Evolutionary conservation across 2,329 filamentous ascomycete genomes (phyloP), one percentile per base, ranked within the genome.

Genomic region (Teratosphaeria epicoccoides): DNA sequence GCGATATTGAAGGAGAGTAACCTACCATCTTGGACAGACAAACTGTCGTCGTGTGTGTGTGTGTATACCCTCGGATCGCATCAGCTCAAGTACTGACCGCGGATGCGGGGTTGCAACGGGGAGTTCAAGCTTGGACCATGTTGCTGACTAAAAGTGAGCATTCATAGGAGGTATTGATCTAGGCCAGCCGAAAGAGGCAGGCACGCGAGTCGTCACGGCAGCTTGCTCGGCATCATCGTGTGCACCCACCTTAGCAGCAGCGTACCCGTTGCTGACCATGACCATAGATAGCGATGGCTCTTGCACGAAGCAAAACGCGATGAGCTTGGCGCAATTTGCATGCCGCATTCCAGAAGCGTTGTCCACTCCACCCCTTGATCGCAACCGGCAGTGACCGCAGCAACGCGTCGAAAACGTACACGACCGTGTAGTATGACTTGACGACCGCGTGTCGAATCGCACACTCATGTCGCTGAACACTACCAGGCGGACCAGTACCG

Each of bases 341-440:
- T 28, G 26, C 10, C 51, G 53, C 59, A 62, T 63, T 61, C 61
- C 59, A 58, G 49, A 46, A 24, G 49, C 54, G 51, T 55, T 51
- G 51, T 56, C 48, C 22, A 37, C 37, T 12, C 23, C 12, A 23
- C 17, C 24, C 46, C 46, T 26, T 26, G 24, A 29, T 26, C 24
- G 17, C 46, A 24, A 46, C 43, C 23, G 23, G 43, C 43, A 26
- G 22, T 43, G 40, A n/a, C 22, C 23, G 14, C 17, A 10, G 24
- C 17, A 10, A 46, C 14, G 44, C 44, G 20, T 23, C 7, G 24
- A 20, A 20, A 24, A 24, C 23, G 6, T 20, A 9, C 23, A 46
- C 20, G 24, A 29, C 24, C 24, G 14, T 29, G 17, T 22, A 28
- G 24, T 6, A 28, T 12, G 24, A 28, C 11, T 17, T 20, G 3